Conservation (phyloP, 129 eudicot genomes). For the Solidago caesia region DNA sequence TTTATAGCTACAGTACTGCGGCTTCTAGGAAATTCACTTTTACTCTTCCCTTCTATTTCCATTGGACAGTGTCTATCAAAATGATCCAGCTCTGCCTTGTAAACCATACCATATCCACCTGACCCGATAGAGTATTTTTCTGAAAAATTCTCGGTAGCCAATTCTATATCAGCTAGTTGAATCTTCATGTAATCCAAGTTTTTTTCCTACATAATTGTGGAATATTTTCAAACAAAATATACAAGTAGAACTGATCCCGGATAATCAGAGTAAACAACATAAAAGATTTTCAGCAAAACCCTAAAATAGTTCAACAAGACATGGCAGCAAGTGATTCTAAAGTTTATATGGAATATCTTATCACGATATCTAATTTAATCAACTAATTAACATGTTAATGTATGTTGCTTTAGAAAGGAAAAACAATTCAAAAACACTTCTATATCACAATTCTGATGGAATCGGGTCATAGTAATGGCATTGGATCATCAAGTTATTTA, state of each 20-base stretch:
- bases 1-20: neutral
- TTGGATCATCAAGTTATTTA: too few species aligned
- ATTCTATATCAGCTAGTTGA: neutral
- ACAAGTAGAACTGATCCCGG: neutral
- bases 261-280: too few species aligned
- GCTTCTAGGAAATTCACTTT: neutral
- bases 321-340: too few species aligned
- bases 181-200: conserved; percentile 1
- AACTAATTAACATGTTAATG: neutral
- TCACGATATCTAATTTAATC: too few species aligned
- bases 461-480: too few species aligned
- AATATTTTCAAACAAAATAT: neutral
- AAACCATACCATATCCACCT: conserved; percentile 3
- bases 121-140: neutral
- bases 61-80: neutral
- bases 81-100: neutral
- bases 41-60: neutral
- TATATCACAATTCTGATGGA: too few species aligned
- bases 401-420: neutral
- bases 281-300: neutral
- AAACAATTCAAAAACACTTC: too few species aligned
- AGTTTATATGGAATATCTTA: too few species aligned
- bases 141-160: neutral
- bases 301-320: too few species aligned
- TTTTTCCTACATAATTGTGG: neutral